These are phyloP conservation scores for Vitis labrusca DNA, from an alignment of 164 flowering plant species.

Conservation along the genomic window DNA sequence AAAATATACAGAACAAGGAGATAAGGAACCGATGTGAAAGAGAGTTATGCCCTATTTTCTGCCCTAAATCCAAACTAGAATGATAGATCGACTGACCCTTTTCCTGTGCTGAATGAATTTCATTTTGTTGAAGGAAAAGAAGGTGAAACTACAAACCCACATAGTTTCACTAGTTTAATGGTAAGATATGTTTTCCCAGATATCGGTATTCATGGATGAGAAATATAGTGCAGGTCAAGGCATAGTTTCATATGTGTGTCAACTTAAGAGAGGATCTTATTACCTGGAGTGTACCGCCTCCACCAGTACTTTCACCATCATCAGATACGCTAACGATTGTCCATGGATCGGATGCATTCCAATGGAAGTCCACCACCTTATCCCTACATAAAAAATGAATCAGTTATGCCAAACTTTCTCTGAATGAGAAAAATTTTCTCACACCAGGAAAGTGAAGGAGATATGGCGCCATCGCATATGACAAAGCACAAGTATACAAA, in stretches of 20 bases:
- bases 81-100: no score
- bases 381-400: slow-evolving; percentile 32
- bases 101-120: no score
- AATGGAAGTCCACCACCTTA: slow-evolving; percentile 64
- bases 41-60: no score
- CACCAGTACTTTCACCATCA: slow-evolving; percentile 60
- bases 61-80: no score
- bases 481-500: not conserved
- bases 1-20: no score
- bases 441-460: not conserved
- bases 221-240: no score
- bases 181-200: no score
- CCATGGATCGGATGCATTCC: slow-evolving; percentile 64
- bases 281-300: slow-evolving; percentile 69
- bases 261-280: slow-evolving; percentile 1
- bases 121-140: no score
- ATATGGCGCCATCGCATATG: not conserved
- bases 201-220: no score
- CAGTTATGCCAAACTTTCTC: not conserved
- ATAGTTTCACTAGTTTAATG: no score
- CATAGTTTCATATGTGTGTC: not conserved
- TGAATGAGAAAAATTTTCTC: not conserved
- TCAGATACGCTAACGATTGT: slow-evolving; percentile 66
- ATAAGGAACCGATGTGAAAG: no score
- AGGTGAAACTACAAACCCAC: no score